Evolutionary conservation across 2,329 filamentous ascomycete species (phyloP).

Genomic region (Nakataea oryzae): DNA sequence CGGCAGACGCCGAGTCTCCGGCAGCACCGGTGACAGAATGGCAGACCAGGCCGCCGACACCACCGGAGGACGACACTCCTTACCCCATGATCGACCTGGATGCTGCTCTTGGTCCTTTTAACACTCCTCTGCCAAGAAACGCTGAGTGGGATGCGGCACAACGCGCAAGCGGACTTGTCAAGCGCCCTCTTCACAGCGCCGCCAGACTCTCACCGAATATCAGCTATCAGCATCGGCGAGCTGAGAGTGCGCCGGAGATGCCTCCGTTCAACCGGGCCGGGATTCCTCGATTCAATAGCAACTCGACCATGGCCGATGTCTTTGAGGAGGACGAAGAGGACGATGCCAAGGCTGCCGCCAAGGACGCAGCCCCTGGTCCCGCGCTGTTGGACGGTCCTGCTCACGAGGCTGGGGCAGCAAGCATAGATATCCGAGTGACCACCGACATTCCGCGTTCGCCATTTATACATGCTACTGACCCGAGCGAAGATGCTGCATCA

Average conservation of each 20-base stretch:
- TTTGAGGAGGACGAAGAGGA: conserved; percentile 77
- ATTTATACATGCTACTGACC: conserved; percentile 2
- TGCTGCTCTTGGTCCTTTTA: conserved; percentile 84
- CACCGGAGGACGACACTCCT: conserved; percentile 50
- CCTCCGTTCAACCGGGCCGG: conserved; percentile 61
- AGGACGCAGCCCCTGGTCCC: background rate
- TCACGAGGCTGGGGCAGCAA: background rate
- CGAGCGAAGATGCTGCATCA: conserved; percentile 9
- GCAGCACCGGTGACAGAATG: conserved; percentile 15
- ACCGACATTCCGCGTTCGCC: conserved; percentile 3
- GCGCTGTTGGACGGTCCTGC: background rate
- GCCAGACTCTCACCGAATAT: conserved; percentile 59
- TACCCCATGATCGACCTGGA: conserved; percentile 88
- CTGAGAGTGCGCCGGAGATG: conserved; percentile 73
- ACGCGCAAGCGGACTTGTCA: conserved; percentile 41
- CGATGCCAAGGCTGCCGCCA: conserved; percentile 19
- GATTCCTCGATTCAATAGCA: conserved; percentile 53
- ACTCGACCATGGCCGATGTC: conserved; percentile 72
- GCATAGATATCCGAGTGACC: conserved; percentile 13
- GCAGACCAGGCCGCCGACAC: conserved; percentile 25
- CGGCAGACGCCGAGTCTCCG: background rate
- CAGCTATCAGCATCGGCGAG: conserved; percentile 64
- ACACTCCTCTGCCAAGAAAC: conserved; percentile 59
- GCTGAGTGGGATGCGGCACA: conserved; percentile 60
- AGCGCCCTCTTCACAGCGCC: conserved; percentile 67